phyloP scores from a whole-genome alignment of 768 basidiomycete genomes.

The Pleurotus citrinopileatus region DNA sequence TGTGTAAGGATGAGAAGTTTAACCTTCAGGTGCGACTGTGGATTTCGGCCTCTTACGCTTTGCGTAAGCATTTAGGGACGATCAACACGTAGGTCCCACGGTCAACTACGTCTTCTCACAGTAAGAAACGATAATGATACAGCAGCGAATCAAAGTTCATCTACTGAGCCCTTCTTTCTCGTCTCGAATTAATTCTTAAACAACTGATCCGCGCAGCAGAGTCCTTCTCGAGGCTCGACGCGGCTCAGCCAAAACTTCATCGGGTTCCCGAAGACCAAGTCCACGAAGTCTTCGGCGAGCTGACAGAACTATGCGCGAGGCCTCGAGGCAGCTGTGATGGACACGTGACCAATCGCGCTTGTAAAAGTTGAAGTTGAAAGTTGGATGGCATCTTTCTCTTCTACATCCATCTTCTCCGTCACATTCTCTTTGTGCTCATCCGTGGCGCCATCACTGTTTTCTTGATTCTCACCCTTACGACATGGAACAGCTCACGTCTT shows the following conservation, averaged over 20 bases:
- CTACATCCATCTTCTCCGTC: neutral
- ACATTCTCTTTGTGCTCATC: neutral
- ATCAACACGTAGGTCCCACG: neutral
- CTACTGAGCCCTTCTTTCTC: neutral
- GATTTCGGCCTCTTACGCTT: neutral
- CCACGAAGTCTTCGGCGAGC: neutral
- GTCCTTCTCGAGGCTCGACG: too few species aligned
- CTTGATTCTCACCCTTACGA: neutral
- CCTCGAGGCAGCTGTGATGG: neutral
- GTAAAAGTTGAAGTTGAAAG: slow-evolving; percentile 5
- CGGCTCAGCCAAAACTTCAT: neutral
- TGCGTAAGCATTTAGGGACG: neutral
- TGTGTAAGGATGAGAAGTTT: slow-evolving; percentile 12
- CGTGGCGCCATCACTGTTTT: neutral
- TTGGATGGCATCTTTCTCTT: neutral
- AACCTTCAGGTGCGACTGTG: slow-evolving; percentile 1
- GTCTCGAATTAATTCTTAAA: neutral
- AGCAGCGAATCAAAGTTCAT: neutral
- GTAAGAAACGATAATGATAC: neutral
- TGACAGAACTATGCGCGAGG: neutral
- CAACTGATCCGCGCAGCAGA: too few species aligned
- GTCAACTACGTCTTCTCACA: neutral
- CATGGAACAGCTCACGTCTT: slow-evolving; percentile 75
- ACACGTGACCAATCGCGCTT: slow-evolving; percentile 8
- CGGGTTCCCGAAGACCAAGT: neutral